These are phyloP conservation scores for Arthrobotrys sphaeroides DNA, from an alignment of 2,329 filamentous ascomycete genomes.

Conservation along the genomic window DNA sequence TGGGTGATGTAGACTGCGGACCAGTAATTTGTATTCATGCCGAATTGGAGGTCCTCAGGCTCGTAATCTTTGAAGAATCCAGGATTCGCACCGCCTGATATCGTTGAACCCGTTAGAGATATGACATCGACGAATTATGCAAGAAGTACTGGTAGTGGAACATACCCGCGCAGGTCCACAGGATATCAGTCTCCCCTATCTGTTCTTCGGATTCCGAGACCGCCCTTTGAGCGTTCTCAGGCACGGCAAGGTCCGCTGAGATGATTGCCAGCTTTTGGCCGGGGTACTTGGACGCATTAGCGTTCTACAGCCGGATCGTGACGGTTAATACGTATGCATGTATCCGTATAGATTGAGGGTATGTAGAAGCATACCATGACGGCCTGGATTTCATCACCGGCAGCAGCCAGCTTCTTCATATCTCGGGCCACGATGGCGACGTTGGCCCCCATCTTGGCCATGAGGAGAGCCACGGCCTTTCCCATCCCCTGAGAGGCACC, in stretches of 20 bases:
- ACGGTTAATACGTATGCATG: background rate
- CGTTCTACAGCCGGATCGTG: slow-evolving; percentile 12
- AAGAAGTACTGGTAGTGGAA: slow-evolving; percentile 58
- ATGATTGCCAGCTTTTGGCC: slow-evolving; percentile 84
- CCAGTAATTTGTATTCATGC: slow-evolving; percentile 63
- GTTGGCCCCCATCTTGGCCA: slow-evolving; percentile 85
- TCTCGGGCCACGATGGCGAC: slow-evolving; percentile 85
- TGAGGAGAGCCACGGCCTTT: slow-evolving; percentile 74
- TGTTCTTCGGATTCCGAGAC: slow-evolving; percentile 24
- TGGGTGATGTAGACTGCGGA: slow-evolving; percentile 62
- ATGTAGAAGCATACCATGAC: slow-evolving; percentile 50
- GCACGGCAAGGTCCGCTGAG: slow-evolving; percentile 78
- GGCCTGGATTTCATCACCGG: slow-evolving; percentile 74
- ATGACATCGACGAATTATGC: background rate
- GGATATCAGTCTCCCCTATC: slow-evolving; percentile 74
- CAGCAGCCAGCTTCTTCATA: slow-evolving; percentile 75
- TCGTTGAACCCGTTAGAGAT: no score
- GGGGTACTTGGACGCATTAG: slow-evolving; percentile 70
- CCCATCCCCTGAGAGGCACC: slow-evolving; percentile 95
- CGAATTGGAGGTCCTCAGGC: slow-evolving; percentile 59
- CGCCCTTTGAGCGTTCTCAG: slow-evolving; percentile 68
- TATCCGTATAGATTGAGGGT: no score
- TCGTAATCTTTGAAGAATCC: slow-evolving; percentile 61
- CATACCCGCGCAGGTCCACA: slow-evolving; percentile 88
- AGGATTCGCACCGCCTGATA: slow-evolving; percentile 54